These are phyloP conservation scores for Bisporella sp. DNA, from an alignment of 2,329 filamentous ascomycete genomes.

Conservation along the genomic window DNA sequence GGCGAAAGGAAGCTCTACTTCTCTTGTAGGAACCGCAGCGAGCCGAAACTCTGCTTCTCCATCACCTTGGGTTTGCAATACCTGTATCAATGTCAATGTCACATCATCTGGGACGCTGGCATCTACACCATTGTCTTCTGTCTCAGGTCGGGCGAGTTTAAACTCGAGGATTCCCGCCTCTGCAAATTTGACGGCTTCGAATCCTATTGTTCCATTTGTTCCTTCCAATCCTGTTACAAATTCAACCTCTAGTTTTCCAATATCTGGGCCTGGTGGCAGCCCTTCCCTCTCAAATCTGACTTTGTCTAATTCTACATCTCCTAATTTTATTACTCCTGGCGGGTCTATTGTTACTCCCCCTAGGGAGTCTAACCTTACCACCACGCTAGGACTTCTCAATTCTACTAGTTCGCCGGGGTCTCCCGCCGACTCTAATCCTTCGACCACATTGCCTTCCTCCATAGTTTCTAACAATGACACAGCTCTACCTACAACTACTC, in stretches of 20 bases:
- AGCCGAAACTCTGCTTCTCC: too few relatives aligned
- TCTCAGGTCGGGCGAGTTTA: too few relatives aligned
- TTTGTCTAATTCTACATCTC: not conserved
- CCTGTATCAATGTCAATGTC: too few relatives aligned
- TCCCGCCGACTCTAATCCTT: constrained; percentile 6
- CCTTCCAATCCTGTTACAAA: not conserved
- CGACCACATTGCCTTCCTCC: constrained; percentile 1
- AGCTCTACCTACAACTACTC: constrained; percentile 8
- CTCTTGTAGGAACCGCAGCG: too few relatives aligned
- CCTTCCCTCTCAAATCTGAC: not conserved
- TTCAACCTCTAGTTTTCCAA: not conserved
- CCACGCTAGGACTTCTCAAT: not conserved
- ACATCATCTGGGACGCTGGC: too few relatives aligned
- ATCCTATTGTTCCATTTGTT: not conserved
- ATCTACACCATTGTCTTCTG: too few relatives aligned
- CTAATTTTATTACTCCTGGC: not conserved
- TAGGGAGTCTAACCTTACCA: too few relatives aligned
- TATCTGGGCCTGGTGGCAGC: not conserved
- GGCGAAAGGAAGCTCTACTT: too few relatives aligned
- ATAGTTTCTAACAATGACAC: constrained; percentile 8
- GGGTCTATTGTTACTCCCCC: too few relatives aligned
- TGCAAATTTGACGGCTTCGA: not conserved
- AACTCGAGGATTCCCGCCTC: too few relatives aligned
- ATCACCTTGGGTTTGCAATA: too few relatives aligned
- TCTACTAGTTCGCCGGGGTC: constrained; percentile 7